Evolutionary conservation across 306 rosid genomes (phyloP), one percentile per base, ranked within the genome.

Genomic region (Ceratonia siliqua): DNA sequence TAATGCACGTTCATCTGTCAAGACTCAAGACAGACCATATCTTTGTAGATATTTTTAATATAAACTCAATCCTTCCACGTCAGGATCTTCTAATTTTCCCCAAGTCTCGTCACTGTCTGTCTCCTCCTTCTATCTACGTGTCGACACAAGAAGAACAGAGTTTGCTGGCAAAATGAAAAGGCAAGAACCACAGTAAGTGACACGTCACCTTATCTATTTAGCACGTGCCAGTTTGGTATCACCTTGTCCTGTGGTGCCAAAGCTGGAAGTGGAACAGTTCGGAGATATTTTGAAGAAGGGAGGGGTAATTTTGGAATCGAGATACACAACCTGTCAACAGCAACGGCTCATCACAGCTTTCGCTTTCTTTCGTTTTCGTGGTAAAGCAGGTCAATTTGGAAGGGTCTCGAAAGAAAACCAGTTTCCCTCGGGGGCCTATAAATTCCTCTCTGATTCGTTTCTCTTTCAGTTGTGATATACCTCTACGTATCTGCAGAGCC

Each of bases 331-430:
- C 75, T 53, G 35, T 56, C 72, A 43, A n/a, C 77, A 36, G 59
- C 38, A 2, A 43, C 13, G 21, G 20, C 20, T 33, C 46, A 13
- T 54, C 38, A 27, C 27, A 63, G 78, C 36, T 17, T 66, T 61
- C 46, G 68, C 24, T 38, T 45, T 57, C 75, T n/a, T 24, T 45
- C 8, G n/a, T 10, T 68, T 56, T 56, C 63, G 39, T 46, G 27
- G 20, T 11, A 12, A 17, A 17, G 6, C 59, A 22, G 17, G 33
- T 59, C 38, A 41, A 5, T 50, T 66, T 42, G 55, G 76, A 75
- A 81, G 76, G 54, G 73, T 76, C 79, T 50, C 56, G 80, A 80
- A 78, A 50, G 28, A 42, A 42, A 42, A 13, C 8, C 41, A 62
- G 32, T 1, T 5, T n/a, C 13, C 42, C 27, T 38, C 30, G 12